Conservation (phyloP, 2,329 filamentous ascomycete species). For the Metarhizium humberi region DNA sequence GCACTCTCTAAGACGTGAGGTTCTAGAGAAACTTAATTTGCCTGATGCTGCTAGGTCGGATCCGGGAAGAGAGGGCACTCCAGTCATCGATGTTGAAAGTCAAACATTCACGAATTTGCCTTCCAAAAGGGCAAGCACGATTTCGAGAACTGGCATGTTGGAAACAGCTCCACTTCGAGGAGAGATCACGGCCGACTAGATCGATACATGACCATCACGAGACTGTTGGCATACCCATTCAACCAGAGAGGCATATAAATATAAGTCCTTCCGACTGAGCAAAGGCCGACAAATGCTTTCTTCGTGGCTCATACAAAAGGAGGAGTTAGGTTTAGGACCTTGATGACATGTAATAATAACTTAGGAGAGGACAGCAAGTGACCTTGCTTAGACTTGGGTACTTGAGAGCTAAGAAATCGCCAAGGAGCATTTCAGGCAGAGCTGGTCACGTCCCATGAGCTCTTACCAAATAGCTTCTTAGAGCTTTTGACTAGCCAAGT, state of each 20-base stretch:
- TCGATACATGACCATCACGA: not conserved
- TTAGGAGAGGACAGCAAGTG: too few species aligned
- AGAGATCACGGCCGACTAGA: constrained; percentile 12
- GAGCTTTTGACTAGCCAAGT: too few species aligned
- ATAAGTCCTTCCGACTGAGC: not conserved
- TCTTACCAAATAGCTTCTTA: too few species aligned
- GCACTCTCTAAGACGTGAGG: constrained; percentile 37
- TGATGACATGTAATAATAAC: too few species aligned
- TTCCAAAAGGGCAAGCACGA: constrained; percentile 46
- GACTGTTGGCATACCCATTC: not conserved
- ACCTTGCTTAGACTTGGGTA: too few species aligned
- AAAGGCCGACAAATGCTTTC: not conserved
- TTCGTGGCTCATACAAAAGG: not conserved
- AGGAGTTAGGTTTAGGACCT: too few species aligned
- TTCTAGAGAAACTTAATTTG: constrained; percentile 37
- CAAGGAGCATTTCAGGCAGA: too few species aligned
- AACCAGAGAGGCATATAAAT: not conserved
- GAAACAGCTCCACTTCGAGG: constrained; percentile 41
- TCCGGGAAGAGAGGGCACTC: constrained; percentile 25
- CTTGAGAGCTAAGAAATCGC: too few species aligned
- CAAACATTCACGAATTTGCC: constrained; percentile 43
- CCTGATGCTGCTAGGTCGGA: constrained; percentile 17
- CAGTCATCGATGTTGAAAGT: constrained; percentile 29
- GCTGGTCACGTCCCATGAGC: too few species aligned
- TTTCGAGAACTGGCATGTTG: constrained; percentile 33